Evolutionary conservation across 192 early-diverging fungal genomes (phyloP), one percentile per base, ranked within the genome.

Genomic region (Coemansia sp.): DNA sequence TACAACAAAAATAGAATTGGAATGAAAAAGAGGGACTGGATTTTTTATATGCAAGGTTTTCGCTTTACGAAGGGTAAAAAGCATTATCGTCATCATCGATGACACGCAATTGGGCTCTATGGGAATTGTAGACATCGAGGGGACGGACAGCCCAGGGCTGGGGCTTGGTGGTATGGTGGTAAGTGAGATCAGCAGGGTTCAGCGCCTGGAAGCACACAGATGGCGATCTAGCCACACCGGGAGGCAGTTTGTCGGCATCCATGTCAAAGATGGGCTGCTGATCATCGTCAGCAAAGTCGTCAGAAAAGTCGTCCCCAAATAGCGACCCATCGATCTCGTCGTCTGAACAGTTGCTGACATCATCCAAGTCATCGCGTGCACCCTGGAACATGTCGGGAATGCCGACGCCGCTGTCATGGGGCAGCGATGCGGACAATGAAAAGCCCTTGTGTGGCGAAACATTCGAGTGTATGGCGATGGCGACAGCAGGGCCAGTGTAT

Each of bases 61-160:
- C 5, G 48, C 4, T 50, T 65, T 62, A 72, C 1, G 45, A 55
- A 23, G 63, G 36, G 59, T 73, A 80, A 38, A 70, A 81, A 55
- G 74, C 78, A 61, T 81, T 70, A 69, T 81, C 78, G 53, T 75
- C 78, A 34, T 75, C 78, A 56, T 81, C 78, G 48, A 81, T 75
- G 46, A 67, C 78, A 8, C 63, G 66, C 49, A 81, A 66, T 61
- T 81, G 78, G 1, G 73, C 78, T 41, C 63, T 55, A n/a, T 68
- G 60, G 17, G 73, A 71, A 41, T 75, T 65, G 62, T 72, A 73
- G n/a, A 61, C 25, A 42, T 56, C 62, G 58, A 55, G 56, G 10
- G 73, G 67, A 41, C 73, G 78, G 19, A 81, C 70, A 15, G 73
- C 32, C 78, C 78, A 81, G 5, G 78, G 78, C 57, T 75, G 62